Evolutionary conservation across 2,329 filamentous ascomycete species (phyloP).

Genomic region (Boeremia exigua): DNA sequence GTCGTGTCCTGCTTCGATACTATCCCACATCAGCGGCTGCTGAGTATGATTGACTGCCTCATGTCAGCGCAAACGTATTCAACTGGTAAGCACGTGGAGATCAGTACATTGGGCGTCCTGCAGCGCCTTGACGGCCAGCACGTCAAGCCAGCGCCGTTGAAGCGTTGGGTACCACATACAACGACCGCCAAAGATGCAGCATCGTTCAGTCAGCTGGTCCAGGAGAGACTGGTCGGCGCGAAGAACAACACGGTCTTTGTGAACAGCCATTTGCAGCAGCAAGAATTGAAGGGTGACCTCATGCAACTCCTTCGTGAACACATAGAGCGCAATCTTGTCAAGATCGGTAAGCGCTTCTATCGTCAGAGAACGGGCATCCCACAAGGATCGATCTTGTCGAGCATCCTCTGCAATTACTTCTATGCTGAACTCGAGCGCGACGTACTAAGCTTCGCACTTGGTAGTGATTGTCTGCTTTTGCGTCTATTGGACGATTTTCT

Average conservation of each 20-base stretch:
- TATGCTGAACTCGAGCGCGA: constrained; percentile 84
- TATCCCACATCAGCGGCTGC: constrained; percentile 79
- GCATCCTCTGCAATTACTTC: constrained; percentile 91
- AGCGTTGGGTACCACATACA: constrained; percentile 51
- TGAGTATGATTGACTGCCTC: constrained; percentile 67
- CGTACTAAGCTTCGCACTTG: constrained; percentile 69
- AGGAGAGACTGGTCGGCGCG: constrained; percentile 33
- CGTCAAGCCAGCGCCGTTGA: constrained; percentile 42
- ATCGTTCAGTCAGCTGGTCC: constrained; percentile 43
- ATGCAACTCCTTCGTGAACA: constrained; percentile 78
- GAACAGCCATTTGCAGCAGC: constrained; percentile 66
- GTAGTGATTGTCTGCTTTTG: constrained; percentile 70
- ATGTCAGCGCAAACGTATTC: constrained; percentile 69
- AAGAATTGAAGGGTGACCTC: constrained; percentile 65
- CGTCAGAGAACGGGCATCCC: constrained; percentile 89
- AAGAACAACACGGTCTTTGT: constrained; percentile 76
- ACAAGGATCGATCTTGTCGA: constrained; percentile 88
- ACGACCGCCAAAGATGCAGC: constrained; percentile 35
- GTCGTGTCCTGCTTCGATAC: constrained; percentile 94
- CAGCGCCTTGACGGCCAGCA: constrained; percentile 40
- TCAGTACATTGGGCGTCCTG: constrained; percentile 58
- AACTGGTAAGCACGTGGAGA: constrained; percentile 76
- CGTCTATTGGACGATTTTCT: constrained; percentile 93
- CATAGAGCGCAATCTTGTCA: constrained; percentile 83
- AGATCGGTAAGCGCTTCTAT: constrained; percentile 86